These are phyloP conservation scores for Suaeda aralocaspica DNA, from an alignment of 148 eudicot species.

Conservation along the genomic window DNA sequence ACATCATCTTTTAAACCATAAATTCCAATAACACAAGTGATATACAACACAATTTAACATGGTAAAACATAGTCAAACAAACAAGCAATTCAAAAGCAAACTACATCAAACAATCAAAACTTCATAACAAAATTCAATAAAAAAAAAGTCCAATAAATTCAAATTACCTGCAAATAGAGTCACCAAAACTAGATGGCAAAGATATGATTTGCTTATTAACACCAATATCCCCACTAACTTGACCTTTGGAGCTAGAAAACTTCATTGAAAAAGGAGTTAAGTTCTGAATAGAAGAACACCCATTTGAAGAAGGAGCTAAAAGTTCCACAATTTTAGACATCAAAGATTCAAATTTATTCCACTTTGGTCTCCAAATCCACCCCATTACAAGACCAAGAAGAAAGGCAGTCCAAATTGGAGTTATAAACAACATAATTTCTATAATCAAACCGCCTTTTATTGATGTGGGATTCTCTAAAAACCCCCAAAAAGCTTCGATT, in stretches of 20 bases:
- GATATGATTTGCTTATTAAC: constrained; percentile 20
- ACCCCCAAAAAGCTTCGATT: constrained; percentile 42
- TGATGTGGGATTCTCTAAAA: constrained; percentile 40
- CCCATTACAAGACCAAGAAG: constrained; percentile 71
- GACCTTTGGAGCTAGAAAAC: constrained; percentile 28
- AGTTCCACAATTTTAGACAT: constrained; percentile 37
- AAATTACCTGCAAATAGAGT: constrained; percentile 46
- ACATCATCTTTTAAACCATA: neutral
- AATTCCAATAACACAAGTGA: neutral
- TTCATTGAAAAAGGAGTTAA: constrained; percentile 35
- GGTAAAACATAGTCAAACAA: neutral
- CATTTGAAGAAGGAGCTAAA: constrained; percentile 37
- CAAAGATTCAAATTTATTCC: constrained; percentile 38
- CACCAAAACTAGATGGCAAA: constrained; percentile 22
- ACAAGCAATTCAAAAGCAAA: constrained; percentile 3
- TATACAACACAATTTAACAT: neutral
- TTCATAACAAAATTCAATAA: no score
- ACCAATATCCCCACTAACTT: constrained; percentile 19
- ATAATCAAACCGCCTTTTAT: constrained; percentile 35
- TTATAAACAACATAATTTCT: constrained; percentile 43
- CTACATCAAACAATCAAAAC: neutral
- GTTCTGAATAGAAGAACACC: constrained; percentile 33
- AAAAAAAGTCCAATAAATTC: neutral
- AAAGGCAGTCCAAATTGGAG: constrained; percentile 80
- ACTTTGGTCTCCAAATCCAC: constrained; percentile 89